phyloP scores from a whole-genome alignment of 2,329 filamentous ascomycete genomes.

The Phialophora chinensis region DNA sequence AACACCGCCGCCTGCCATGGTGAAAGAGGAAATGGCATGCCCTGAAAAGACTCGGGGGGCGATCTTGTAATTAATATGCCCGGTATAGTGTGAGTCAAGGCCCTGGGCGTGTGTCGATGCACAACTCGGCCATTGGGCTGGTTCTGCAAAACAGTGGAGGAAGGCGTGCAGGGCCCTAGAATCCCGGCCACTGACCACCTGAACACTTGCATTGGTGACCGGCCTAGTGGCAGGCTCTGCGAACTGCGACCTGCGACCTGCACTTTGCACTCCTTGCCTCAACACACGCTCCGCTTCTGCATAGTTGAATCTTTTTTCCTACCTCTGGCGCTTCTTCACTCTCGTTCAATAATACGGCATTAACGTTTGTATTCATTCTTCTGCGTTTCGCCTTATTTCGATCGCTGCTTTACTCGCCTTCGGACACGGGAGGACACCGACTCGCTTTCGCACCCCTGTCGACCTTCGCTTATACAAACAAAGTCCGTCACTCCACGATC shows the following conservation, averaged over 20 bases:
- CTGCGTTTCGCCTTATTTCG: neutral
- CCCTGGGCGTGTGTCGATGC: neutral
- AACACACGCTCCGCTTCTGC: neutral
- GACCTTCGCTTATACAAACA: conserved; percentile 11
- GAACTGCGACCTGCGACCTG: conserved; percentile 1
- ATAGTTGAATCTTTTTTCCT: conserved; percentile 3
- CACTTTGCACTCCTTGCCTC: conserved; percentile 4
- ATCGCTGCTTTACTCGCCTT: neutral
- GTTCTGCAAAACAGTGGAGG: neutral
- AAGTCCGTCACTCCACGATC: conserved; percentile 4
- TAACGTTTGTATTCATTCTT: neutral
- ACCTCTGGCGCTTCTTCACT: neutral
- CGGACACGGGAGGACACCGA: neutral
- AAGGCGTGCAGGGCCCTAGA: neutral
- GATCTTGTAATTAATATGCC: conserved; percentile 2
- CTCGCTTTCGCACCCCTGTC: conserved; percentile 3
- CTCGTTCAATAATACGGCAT: conserved; percentile 4
- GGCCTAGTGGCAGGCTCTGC: conserved; percentile 5
- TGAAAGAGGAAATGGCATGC: neutral
- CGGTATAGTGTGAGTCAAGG: neutral
- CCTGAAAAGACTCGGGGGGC: neutral
- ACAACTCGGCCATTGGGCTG: conserved; percentile 9
- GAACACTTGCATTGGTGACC: conserved; percentile 13
- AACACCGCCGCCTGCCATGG: neutral
- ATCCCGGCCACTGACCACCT: conserved; percentile 7